Evolutionary conservation across 2,329 filamentous ascomycete genomes (phyloP).

Genomic region (Phialophora verrucosa): DNA sequence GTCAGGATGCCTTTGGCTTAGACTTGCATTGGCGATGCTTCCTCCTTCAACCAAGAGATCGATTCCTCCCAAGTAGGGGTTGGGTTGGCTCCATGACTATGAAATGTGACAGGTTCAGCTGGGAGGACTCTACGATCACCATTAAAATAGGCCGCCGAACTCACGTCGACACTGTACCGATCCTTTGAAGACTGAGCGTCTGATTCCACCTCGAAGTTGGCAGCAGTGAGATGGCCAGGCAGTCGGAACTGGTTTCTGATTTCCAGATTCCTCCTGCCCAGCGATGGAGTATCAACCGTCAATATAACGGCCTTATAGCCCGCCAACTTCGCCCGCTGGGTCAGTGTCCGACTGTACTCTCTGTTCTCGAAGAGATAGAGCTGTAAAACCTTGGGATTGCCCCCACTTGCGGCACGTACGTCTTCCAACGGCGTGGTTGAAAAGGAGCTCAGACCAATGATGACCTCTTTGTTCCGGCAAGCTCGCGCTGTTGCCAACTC

Average conservation of each 20-base stretch:
- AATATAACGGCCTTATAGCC: slow-evolving; percentile 59
- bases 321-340: slow-evolving; percentile 45
- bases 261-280: slow-evolving; percentile 48
- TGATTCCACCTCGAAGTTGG: slow-evolving; percentile 48
- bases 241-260: slow-evolving; percentile 36
- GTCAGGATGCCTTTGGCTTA: slow-evolving; percentile 39
- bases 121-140: slow-evolving; percentile 83
- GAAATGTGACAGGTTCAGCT: slow-evolving; percentile 84
- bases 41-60: slow-evolving; percentile 34
- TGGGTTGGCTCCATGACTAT: slow-evolving; percentile 94
- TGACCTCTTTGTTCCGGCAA: slow-evolving; percentile 46
- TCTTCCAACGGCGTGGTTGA: slow-evolving; percentile 51
- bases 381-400: slow-evolving; percentile 51
- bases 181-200: slow-evolving; percentile 4
- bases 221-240: slow-evolving; percentile 32
- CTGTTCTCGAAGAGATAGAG: slow-evolving; percentile 57
- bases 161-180: slow-evolving; percentile 67
- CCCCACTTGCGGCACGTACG: slow-evolving; percentile 48
- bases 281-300: slow-evolving; percentile 58
- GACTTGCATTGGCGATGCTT: slow-evolving; percentile 60
- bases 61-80: slow-evolving; percentile 55
- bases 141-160: slow-evolving; percentile 89
- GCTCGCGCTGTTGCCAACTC: slow-evolving; percentile 56
- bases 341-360: slow-evolving; percentile 45
- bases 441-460: slow-evolving; percentile 54